Evolutionary conservation across 2,329 filamentous ascomycete genomes (phyloP), one percentile per base, ranked within the genome.

Genomic region (Fusarium lyarnte): DNA sequence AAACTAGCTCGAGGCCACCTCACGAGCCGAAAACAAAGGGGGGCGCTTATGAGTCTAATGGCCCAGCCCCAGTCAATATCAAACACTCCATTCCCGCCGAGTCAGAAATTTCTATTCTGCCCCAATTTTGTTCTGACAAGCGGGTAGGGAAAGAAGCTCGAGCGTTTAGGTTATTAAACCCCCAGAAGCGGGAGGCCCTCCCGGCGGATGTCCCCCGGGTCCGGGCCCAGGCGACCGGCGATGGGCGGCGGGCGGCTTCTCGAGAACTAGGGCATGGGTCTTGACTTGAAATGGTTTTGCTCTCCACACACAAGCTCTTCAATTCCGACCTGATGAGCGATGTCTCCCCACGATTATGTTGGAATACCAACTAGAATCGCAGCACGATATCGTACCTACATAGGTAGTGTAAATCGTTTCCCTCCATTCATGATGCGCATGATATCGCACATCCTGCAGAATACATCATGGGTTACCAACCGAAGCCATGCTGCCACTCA

Each of bases 171-270:
- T 66, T 73, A 69, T 58, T 54, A 47, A 47, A 45, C 52, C 66
- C 69, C 70, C 57, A 73, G 70, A 58, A 52, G 70, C 70, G 70
- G 70, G 70, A 72, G 66, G 70, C 70, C 70, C 66, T 69, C 70
- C 70, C 70, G 69, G 55, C 70, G 70, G 70, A 70, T 63, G 46
- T 63, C 66, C 66, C 70, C 70, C 66, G 66, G 70, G 52, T 49
- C 70, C 70, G 70, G 70, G 63, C 51, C 70, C 61, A 70, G 47
- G 61, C 47, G 70, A 62, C 57, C 60, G 70, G 66, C 64, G 69
- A 72, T 67, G 47, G 58, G 45, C 55, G 36, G 54, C 46, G 51
- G 46, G 53, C 49, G 57, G 69, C 54, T 73, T 39, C 61, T 70
- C 45, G 41, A 63, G 69, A 58, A 49, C 69, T 64, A 69, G 66